phyloP scores from a whole-genome alignment of 192 early-diverging fungal species.

The Rhizophagus prolifer region DNA sequence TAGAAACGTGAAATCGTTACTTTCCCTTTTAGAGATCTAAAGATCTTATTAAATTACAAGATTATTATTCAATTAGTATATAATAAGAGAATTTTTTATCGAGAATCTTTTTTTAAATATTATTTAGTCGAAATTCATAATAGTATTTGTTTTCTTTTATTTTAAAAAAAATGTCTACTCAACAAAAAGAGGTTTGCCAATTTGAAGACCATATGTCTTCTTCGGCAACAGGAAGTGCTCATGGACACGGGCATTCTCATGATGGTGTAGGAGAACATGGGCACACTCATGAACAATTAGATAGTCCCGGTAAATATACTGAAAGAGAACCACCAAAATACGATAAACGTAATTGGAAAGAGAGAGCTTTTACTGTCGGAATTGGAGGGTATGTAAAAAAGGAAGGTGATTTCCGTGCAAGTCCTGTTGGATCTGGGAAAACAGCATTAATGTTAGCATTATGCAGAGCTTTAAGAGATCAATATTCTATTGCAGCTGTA shows the following conservation, averaged over 20 bases:
- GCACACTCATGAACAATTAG: conserved; percentile 89
- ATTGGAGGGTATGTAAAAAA: conserved; percentile 74
- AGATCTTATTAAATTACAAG: too few species aligned
- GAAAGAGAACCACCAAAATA: conserved; percentile 75
- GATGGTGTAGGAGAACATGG: conserved; percentile 71
- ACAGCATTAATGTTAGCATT: conserved; percentile 91
- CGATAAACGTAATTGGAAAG: conserved; percentile 79
- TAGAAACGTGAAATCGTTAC: too few species aligned
- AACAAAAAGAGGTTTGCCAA: conserved; percentile 36
- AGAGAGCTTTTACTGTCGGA: conserved; percentile 92
- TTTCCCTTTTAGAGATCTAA: too few species aligned
- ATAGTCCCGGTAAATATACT: conserved; percentile 79
- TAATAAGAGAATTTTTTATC: too few species aligned
- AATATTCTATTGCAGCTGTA: conserved; percentile 84
- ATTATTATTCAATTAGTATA: too few species aligned
- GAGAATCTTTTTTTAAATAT: too few species aligned
- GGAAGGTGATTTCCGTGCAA: conserved; percentile 25
- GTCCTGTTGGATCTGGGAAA: conserved; percentile 94
- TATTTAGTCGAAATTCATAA: not conserved
- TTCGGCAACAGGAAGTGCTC: conserved; percentile 31
- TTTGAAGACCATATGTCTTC: conserved; percentile 50
- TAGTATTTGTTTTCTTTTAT: not conserved
- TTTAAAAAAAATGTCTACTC: conserved; percentile 4
- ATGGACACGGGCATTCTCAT: conserved; percentile 55
- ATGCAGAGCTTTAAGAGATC: conserved; percentile 77